Conservation (phyloP, 2,329 filamentous ascomycete genomes). For the Tolypocladium pustulatum region DNA sequence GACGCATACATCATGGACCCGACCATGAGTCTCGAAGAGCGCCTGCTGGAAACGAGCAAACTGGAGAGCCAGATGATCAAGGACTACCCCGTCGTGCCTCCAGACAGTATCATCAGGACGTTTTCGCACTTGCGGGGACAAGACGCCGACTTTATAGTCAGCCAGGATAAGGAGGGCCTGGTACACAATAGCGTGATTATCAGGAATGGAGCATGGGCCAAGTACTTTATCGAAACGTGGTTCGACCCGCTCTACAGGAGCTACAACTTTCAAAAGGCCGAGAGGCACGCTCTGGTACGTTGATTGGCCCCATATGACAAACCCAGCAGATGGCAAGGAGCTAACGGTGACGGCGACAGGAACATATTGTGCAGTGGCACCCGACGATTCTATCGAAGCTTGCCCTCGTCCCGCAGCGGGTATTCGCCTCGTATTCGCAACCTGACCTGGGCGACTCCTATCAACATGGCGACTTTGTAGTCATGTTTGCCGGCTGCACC, state of each 20-base stretch:
- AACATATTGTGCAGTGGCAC: constrained; percentile 92
- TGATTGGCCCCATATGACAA: neutral
- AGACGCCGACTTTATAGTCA: constrained; percentile 71
- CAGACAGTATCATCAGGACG: constrained; percentile 94
- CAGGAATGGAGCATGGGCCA: constrained; percentile 78
- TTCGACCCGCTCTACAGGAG: constrained; percentile 87
- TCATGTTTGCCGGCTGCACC: constrained; percentile 68
- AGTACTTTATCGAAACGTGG: constrained; percentile 91
- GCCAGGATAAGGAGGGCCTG: constrained; percentile 75
- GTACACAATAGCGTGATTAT: constrained; percentile 69
- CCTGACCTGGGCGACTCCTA: constrained; percentile 52
- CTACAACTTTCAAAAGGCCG: constrained; percentile 95
- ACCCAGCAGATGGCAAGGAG: neutral
- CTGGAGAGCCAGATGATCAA: constrained; percentile 75
- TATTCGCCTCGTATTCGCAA: constrained; percentile 67
- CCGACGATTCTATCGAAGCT: constrained; percentile 87
- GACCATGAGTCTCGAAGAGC: constrained; percentile 53
- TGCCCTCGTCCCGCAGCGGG: constrained; percentile 77
- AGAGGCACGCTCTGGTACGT: constrained; percentile 77
- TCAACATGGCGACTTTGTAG: constrained; percentile 73
- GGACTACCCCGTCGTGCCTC: constrained; percentile 79
- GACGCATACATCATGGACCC: constrained; percentile 86
- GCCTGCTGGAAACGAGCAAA: constrained; percentile 55
- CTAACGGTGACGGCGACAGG: constrained; percentile 40
- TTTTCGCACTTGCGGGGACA: constrained; percentile 70